phyloP scores from a whole-genome alignment of 2,329 filamentous ascomycete genomes.

The Calonectria pteridis region DNA sequence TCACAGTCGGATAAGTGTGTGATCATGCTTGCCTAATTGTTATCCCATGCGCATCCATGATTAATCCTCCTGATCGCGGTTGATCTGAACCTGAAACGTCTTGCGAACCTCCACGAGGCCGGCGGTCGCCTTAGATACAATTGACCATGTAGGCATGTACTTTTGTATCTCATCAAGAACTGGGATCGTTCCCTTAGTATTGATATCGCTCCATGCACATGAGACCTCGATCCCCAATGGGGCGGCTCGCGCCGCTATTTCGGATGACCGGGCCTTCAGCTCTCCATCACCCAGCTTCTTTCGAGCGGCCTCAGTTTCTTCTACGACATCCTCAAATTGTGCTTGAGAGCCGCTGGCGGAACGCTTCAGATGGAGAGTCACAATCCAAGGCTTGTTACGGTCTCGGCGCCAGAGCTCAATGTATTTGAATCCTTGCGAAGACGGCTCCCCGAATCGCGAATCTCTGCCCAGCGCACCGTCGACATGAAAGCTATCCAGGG shows the following conservation, averaged over 20 bases:
- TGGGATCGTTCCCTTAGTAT: conserved; percentile 78
- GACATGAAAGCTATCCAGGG: conserved; percentile 75
- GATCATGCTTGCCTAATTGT: neutral
- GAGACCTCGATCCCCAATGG: conserved; percentile 73
- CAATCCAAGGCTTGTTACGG: conserved; percentile 82
- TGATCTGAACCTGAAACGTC: conserved; percentile 54
- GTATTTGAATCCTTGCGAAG: conserved; percentile 72
- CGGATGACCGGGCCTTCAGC: conserved; percentile 27
- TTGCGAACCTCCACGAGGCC: conserved; percentile 87
- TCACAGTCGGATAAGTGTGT: too few relatives aligned
- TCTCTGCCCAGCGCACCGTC: conserved; percentile 70
- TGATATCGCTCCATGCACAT: conserved; percentile 92
- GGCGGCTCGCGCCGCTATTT: conserved; percentile 16
- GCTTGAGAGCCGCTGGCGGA: neutral
- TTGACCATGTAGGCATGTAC: conserved; percentile 85
- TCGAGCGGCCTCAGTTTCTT: neutral
- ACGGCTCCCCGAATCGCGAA: conserved; percentile 73
- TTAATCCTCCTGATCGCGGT: neutral
- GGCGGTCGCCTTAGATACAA: conserved; percentile 79
- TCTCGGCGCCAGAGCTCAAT: conserved; percentile 86
- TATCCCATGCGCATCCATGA: neutral
- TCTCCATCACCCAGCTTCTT: conserved; percentile 25
- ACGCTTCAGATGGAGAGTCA: conserved; percentile 54
- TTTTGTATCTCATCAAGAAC: conserved; percentile 84
- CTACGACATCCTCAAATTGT: neutral